Percentiles rank a stretch among this genome's conserved stretches.
Conservation (phyloP, 2,329 filamentous ascomycete species). For the Exophiala phaeomuriformis region DNA sequence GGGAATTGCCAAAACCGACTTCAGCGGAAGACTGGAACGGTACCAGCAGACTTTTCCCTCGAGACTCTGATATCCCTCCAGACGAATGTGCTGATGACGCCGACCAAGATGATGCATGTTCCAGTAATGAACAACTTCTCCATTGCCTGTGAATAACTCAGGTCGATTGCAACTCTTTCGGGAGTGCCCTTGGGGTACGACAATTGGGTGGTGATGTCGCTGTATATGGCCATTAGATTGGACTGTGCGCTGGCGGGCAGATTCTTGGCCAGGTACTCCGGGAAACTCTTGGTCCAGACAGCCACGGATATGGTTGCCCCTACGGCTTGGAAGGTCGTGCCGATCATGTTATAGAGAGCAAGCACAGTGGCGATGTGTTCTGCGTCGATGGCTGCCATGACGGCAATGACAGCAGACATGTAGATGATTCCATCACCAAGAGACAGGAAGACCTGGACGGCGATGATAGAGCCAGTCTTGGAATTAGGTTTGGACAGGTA, state of each 20-base stretch:
- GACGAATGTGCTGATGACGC: slow-evolving; percentile 18
- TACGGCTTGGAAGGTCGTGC: not conserved
- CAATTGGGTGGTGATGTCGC: slow-evolving; percentile 42
- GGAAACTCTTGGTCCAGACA: slow-evolving; percentile 1
- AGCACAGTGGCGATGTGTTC: not conserved
- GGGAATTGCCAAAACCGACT: too few relatives aligned
- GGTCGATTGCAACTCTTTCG: slow-evolving; percentile 51
- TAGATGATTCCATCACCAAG: slow-evolving; percentile 1
- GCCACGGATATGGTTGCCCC: not conserved
- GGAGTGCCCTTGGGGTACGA: slow-evolving; percentile 45
- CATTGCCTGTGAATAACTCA: slow-evolving; percentile 60
- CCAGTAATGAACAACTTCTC: slow-evolving; percentile 43
- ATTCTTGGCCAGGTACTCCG: slow-evolving; percentile 28
- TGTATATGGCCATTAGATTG: slow-evolving; percentile 40
- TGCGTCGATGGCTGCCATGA: not conserved
- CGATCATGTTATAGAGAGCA: not conserved
- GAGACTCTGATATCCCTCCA: not conserved
- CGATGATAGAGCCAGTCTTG: not conserved
- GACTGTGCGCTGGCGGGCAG: slow-evolving; percentile 36
- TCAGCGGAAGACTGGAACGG: too few relatives aligned
- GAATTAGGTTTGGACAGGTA: slow-evolving; percentile 32
- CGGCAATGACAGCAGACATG: not conserved
- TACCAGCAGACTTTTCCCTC: not conserved
- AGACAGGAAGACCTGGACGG: not conserved
- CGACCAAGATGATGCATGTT: not conserved